Evolutionary conservation across 805 yeast species (phyloP).

Genomic region (Lipomyces orientalis): DNA sequence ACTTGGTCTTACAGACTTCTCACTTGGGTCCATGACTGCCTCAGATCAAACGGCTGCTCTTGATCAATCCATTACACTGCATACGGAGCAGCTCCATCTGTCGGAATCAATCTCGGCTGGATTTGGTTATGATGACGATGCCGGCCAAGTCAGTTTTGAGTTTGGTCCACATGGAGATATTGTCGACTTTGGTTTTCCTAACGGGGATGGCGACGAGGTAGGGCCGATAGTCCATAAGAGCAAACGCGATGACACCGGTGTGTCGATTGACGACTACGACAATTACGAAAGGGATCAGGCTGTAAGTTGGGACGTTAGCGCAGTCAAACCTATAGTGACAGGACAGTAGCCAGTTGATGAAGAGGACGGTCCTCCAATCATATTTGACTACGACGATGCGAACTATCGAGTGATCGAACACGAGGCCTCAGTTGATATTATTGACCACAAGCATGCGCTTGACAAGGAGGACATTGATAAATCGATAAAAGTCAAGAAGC

Average conservation of each 20-base stretch:
- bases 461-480: background rate
- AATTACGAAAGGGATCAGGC: background rate
- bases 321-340: background rate
- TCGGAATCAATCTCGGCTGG: constrained; percentile 8
- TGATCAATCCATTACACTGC: background rate
- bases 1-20: background rate
- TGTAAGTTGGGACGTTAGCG: no score
- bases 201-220: background rate
- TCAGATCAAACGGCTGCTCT: background rate
- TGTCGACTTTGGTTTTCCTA: constrained; percentile 2
- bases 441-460: background rate
- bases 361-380: background rate
- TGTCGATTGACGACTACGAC: background rate
- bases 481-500: constrained; percentile 4
- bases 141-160: constrained; percentile 33
- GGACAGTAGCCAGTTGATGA: background rate
- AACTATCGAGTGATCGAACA: constrained; percentile 3
- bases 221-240: background rate
- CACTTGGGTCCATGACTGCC: background rate
- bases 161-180: constrained; percentile 30
- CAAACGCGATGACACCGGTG: background rate
- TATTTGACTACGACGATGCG: constrained; percentile 7
- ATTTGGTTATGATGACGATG: constrained; percentile 23
- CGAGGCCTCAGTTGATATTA: background rate
- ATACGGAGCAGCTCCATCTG: background rate